phyloP scores from a whole-genome alignment of 2,329 filamentous ascomycete species.

The Botrytis tulipae region DNA sequence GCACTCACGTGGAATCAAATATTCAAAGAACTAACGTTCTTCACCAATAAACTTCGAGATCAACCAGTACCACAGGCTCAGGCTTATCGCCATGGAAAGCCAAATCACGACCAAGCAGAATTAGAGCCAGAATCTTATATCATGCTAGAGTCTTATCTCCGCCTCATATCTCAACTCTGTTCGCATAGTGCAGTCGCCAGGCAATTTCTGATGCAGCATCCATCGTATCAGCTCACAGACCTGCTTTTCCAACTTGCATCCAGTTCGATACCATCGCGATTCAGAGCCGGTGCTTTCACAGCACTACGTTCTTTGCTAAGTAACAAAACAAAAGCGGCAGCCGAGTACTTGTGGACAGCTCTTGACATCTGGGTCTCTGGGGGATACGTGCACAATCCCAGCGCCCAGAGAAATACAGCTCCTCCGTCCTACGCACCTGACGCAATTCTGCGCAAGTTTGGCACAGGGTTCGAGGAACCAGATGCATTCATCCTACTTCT shows the following conservation, averaged over 20 bases:
- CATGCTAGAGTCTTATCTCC: slow-evolving; percentile 93
- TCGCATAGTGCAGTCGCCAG: slow-evolving; percentile 71
- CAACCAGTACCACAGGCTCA: slow-evolving; percentile 59
- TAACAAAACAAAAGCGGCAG: slow-evolving; percentile 66
- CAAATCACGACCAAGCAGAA: slow-evolving; percentile 67
- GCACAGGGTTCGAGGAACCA: slow-evolving; percentile 78
- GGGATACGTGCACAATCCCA: slow-evolving; percentile 48
- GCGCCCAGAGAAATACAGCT: slow-evolving; percentile 40
- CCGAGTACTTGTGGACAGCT: slow-evolving; percentile 73
- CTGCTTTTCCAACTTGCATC: slow-evolving; percentile 77
- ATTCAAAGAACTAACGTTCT: slow-evolving; percentile 83
- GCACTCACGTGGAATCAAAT: slow-evolving; percentile 93
- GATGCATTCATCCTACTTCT: slow-evolving; percentile 81
- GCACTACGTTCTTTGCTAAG: slow-evolving; percentile 73
- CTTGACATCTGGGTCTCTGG: slow-evolving; percentile 79
- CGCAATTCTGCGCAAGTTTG: slow-evolving; percentile 70
- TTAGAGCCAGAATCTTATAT: slow-evolving; percentile 88
- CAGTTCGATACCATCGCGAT: slow-evolving; percentile 69
- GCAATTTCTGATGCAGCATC: slow-evolving; percentile 67
- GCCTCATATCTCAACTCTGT: slow-evolving; percentile 80
- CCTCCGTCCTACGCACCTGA: slow-evolving; percentile 49
- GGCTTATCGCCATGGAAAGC: slow-evolving; percentile 58
- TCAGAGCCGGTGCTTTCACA: slow-evolving; percentile 82
- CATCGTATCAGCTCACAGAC: slow-evolving; percentile 65
- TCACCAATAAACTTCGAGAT: slow-evolving; percentile 74